A percentile compares a stretch with the other conserved stretches of the same genome.
These are phyloP conservation scores for Eucalyptus cladocalyx DNA, from an alignment of 345 rosid genomes.

Conservation along the genomic window DNA sequence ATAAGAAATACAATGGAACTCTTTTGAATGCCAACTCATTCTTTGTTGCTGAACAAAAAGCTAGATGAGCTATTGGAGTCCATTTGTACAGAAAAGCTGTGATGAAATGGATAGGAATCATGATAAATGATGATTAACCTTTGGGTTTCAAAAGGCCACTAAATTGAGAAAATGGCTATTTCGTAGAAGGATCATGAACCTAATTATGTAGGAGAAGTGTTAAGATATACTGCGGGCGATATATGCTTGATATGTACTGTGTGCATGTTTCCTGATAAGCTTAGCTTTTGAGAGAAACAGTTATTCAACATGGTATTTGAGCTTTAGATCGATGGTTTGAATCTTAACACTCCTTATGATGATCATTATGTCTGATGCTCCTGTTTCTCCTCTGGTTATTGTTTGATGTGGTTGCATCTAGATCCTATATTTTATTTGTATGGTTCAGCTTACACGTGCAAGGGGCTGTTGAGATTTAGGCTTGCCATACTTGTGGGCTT, in stretches of 20 bases:
- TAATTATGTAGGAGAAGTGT: background rate
- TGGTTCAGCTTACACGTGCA: background rate
- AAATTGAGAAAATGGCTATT: background rate
- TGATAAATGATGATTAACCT: background rate
- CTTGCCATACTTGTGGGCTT: background rate
- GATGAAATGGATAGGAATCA: background rate
- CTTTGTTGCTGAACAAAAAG: background rate
- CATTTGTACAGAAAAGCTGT: background rate
- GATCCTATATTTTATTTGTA: background rate
- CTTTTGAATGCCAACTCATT: background rate
- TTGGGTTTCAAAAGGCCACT: background rate
- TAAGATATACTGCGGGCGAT: background rate
- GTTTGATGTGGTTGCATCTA: background rate
- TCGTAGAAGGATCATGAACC: background rate
- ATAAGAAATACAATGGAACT: background rate
- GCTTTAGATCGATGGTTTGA: background rate
- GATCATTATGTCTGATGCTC: background rate
- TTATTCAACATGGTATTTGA: background rate
- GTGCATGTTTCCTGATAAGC: background rate
- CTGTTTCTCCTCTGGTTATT: background rate
- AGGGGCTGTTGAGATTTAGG: background rate
- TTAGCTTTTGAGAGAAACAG: background rate
- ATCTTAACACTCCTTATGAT: background rate
- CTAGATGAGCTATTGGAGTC: background rate
- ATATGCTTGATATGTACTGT: background rate